Evolutionary conservation across 208 protist genomes (phyloP), one percentile per base, ranked within the genome.

Genomic region (Naegleria gruberi): DNA sequence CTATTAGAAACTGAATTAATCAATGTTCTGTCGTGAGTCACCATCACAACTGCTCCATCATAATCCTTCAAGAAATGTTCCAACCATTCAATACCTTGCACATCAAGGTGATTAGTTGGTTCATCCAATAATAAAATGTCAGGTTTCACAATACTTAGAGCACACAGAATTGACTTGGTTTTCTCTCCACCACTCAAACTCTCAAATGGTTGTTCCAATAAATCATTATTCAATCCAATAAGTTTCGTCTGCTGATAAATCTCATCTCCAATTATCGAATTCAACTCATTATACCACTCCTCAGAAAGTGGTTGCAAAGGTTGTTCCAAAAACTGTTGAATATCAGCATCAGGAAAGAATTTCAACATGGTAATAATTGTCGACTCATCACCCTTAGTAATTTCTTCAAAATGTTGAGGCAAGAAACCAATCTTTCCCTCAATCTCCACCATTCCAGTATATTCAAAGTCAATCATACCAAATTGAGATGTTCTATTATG

Each of bases 71-170:
- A 87, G 74, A 95, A 94, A 30, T 94, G 90, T 81, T 96, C 94
- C 5, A 96, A 91, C 95, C 95, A 96, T 85, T 94, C 90, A 89
- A 91, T 93, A 19, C 94, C 93, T 87, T 94, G 92, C 0, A 94
- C 88, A 90, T 95, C 91, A 87, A 95, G 87, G 91, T 95, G 93
- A 86, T 97, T 98, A 0, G 96, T 97, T 12, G 95, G 95, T 90
- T 97, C 96, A 83, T 97, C 95, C 12, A 96, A 91, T 44, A 98
- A 45, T 0, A 97, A 85, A 8, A 93, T 90, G 55, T 93, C 46
- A 41, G 40, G 8, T 41, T 43, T 23, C 7, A 77, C 42, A 65
- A 90, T 65, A 57, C 65, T 65, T 17, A 77, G n/a, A 8, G 86
- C 55, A 41, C 57, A 74, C 10, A 89, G 23, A 5, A 89, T 8